Percentiles rank a stretch among this genome's conserved stretches.
Conservation (phyloP, 352 stramenopile species). For the Phytophthora boehmeriae region DNA sequence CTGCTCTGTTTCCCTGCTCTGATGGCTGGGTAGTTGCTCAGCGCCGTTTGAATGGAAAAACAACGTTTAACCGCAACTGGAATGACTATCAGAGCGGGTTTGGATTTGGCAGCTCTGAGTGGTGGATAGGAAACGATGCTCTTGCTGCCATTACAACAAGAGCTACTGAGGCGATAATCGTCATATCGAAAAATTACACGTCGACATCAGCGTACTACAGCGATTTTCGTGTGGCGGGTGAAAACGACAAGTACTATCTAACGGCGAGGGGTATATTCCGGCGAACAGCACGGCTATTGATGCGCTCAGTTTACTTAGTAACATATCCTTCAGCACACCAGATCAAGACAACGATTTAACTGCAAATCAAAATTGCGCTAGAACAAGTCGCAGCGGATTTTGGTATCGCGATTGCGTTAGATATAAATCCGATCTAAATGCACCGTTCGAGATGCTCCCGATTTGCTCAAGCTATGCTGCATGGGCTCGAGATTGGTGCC, state of each 20-base stretch:
- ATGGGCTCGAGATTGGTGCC: slow-evolving; percentile 59
- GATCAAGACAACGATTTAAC: slow-evolving; percentile 61
- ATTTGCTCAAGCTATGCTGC: slow-evolving; percentile 46
- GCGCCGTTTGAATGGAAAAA: slow-evolving; percentile 45
- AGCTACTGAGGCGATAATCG: slow-evolving; percentile 49
- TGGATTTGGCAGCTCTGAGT: slow-evolving; percentile 51
- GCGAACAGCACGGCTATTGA: slow-evolving; percentile 46
- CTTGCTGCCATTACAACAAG: slow-evolving; percentile 42
- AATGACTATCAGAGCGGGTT: slow-evolving; percentile 64
- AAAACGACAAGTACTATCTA: slow-evolving; percentile 56
- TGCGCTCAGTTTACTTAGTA: slow-evolving; percentile 49
- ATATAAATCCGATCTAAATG: slow-evolving; percentile 55
- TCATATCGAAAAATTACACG: slow-evolving; percentile 55
- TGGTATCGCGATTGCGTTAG: slow-evolving; percentile 58
- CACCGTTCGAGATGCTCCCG: slow-evolving; percentile 51
- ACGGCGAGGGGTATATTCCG: slow-evolving; percentile 39
- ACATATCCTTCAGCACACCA: slow-evolving; percentile 64
- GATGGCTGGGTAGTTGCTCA: slow-evolving; percentile 69
- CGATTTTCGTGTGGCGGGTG: slow-evolving; percentile 49
- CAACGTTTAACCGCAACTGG: slow-evolving; percentile 69
- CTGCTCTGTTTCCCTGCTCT: slow-evolving; percentile 47
- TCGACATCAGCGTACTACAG: slow-evolving; percentile 49
- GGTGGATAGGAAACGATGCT: slow-evolving; percentile 64
- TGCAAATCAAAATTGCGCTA: slow-evolving; percentile 51
- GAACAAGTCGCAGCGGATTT: slow-evolving; percentile 54